Evolutionary conservation across 176 grass and related monocot genomes (phyloP).

Genomic region (Avena eriantha): DNA sequence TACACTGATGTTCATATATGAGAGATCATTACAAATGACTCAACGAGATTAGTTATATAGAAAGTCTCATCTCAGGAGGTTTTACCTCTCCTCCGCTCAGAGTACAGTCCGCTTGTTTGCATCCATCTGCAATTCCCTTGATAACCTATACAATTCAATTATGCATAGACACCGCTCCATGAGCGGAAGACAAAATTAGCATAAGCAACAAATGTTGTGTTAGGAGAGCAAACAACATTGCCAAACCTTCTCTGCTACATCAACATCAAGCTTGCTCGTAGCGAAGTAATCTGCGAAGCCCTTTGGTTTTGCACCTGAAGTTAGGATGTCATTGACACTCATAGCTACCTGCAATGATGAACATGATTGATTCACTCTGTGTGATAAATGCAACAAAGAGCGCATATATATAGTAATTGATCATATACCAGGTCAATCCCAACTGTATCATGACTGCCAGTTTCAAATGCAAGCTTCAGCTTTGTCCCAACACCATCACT

Average conservation of each 20-base stretch:
- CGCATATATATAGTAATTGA: background rate
- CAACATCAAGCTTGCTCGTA: slow-evolving; percentile 85
- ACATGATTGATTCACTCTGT: background rate
- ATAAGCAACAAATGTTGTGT: no score
- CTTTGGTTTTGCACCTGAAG: slow-evolving; percentile 85
- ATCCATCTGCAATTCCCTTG: slow-evolving; percentile 89
- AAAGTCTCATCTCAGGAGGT: background rate
- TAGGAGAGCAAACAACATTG: background rate
- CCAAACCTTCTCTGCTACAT: slow-evolving; percentile 86
- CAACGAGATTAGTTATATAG: background rate
- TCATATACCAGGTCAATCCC: slow-evolving; percentile 85
- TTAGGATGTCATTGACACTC: slow-evolving; percentile 97
- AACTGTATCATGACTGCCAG: slow-evolving; percentile 92
- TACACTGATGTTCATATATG: background rate
- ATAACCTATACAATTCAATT: slow-evolving; percentile 68
- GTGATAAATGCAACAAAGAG: slow-evolving; percentile 11
- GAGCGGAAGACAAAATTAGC: no score
- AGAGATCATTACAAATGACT: background rate
- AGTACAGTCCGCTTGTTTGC: slow-evolving; percentile 76
- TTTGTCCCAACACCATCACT: slow-evolving; percentile 94
- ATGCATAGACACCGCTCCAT: background rate
- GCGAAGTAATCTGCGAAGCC: slow-evolving; percentile 86
- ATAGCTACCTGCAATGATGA: slow-evolving; percentile 76
- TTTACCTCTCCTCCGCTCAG: slow-evolving; percentile 83
- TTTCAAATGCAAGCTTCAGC: slow-evolving; percentile 96